phyloP scores from a whole-genome alignment of 2,329 filamentous ascomycete species.

The Colletotrichum horii region DNA sequence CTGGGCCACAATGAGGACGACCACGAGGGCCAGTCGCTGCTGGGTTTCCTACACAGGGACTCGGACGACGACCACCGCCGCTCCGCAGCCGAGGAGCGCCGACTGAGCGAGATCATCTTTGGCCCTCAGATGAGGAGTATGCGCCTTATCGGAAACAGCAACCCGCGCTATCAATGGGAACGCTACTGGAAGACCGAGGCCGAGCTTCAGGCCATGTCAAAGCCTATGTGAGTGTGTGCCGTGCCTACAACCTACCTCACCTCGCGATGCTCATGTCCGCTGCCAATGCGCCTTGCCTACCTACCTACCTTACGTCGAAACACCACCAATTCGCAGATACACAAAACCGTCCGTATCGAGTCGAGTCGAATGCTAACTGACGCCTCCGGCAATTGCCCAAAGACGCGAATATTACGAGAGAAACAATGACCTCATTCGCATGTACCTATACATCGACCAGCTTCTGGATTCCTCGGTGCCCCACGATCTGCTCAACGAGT shows the following conservation, averaged over 20 bases:
- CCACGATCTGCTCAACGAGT: constrained; percentile 90
- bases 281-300: not conserved
- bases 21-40: constrained; percentile 23
- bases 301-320: too few relatives aligned
- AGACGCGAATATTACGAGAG: constrained; percentile 86
- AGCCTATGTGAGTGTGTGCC: constrained; percentile 60
- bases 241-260: not conserved
- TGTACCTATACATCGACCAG: constrained; percentile 92
- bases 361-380: not conserved
- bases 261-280: not conserved
- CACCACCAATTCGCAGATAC: not conserved
- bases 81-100: constrained; percentile 59
- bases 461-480: constrained; percentile 92
- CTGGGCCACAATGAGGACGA: constrained; percentile 24
- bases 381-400: not conserved
- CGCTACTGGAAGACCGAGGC: constrained; percentile 84
- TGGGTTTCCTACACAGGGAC: constrained; percentile 17
- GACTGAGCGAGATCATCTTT: constrained; percentile 63
- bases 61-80: constrained; percentile 49
- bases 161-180: constrained; percentile 85
- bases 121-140: constrained; percentile 81
- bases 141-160: constrained; percentile 87
- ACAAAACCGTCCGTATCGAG: not conserved
- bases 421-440: constrained; percentile 86
- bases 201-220: constrained; percentile 73